Evolutionary conservation across 495 filamentous ascomycete genomes (phyloP).

Genomic region (Lepraria neglecta): DNA sequence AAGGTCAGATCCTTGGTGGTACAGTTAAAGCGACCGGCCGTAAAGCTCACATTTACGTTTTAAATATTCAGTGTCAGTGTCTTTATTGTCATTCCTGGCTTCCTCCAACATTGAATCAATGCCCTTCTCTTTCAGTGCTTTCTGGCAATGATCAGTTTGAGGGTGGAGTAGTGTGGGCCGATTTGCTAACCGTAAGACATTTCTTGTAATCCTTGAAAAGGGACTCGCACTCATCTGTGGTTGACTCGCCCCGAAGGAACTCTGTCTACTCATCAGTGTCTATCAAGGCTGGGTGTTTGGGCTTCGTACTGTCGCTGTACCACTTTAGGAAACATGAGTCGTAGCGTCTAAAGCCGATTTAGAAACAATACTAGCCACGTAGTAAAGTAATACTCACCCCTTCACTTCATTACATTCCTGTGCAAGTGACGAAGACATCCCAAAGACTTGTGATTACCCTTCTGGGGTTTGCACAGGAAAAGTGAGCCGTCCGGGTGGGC

Average conservation of each 20-base stretch:
- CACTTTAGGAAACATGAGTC: constrained; percentile 92
- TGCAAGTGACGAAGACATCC: constrained; percentile 54
- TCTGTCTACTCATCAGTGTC: constrained; percentile 44
- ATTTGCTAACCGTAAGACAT: constrained; percentile 62
- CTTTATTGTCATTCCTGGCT: constrained; percentile 70
- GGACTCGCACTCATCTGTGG: constrained; percentile 73
- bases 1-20: not conserved
- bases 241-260: constrained; percentile 74
- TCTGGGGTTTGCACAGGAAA: not conserved
- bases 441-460: not conserved
- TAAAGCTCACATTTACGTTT: constrained; percentile 40
- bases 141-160: constrained; percentile 41
- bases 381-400: constrained; percentile 52
- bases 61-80: constrained; percentile 69
- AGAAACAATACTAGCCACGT: constrained; percentile 15
- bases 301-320: constrained; percentile 83
- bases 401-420: constrained; percentile 82
- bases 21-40: not conserved
- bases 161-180: not conserved
- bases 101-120: constrained; percentile 85
- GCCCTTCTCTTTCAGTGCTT: constrained; percentile 72
- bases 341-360: constrained; percentile 56
- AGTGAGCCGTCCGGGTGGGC: not conserved
- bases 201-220: constrained; percentile 81
- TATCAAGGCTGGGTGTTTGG: not conserved